Base-by-base conservation (phyloP, 164 flowering plant genomes). In the Vitis riparia region DNA sequence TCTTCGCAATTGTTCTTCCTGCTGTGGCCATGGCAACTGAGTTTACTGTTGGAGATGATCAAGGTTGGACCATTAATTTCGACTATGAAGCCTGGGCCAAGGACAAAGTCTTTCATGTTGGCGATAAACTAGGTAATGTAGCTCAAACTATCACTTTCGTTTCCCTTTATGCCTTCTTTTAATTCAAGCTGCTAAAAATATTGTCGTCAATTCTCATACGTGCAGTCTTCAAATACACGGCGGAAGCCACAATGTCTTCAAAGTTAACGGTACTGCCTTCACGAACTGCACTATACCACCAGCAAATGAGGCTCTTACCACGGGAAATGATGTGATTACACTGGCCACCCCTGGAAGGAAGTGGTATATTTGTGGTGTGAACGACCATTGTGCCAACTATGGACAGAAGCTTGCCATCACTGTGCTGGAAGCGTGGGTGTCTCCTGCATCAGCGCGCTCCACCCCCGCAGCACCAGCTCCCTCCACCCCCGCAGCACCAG, bases 1-100 rank as follows among this genome's bases (percentile, higher is more conserved):
- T 32, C 44, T 32, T 32, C 44, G 44, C 44, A 3, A 3, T 32
- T 32, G 4, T 32, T 32, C 44, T 32, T 32, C 44, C 44, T 7
- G 44, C 44, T 3, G 44, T 32, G 37, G 59, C 70, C 57, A 11
- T 62, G 52, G 76, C 76, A 8, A 63, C 58, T 5, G 68, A 73
- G 8, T 49, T 32, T 51, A 27, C 63, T 5, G 77, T 74, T 30
- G 77, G 77, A 68, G 77, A 74, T 44, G 68, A 69, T 16, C 23
- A 27, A 2, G 77, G 77, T 7, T 74, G 77, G 77, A 64, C 64
- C 55, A 47, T 16, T 13, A 59, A 69, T 50, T 68, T 74, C 32
- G 57, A 74, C 44, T 74, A 74, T 29, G 11, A 16, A 55, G 30
- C 55, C 2, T 74, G 77, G 77, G 77, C 77, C 4, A 14, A 53